Evolutionary conservation across 108 stramenopile genomes (phyloP), one percentile per base, ranked within the genome.

Genomic region (Hondaea fermentalgiana): DNA sequence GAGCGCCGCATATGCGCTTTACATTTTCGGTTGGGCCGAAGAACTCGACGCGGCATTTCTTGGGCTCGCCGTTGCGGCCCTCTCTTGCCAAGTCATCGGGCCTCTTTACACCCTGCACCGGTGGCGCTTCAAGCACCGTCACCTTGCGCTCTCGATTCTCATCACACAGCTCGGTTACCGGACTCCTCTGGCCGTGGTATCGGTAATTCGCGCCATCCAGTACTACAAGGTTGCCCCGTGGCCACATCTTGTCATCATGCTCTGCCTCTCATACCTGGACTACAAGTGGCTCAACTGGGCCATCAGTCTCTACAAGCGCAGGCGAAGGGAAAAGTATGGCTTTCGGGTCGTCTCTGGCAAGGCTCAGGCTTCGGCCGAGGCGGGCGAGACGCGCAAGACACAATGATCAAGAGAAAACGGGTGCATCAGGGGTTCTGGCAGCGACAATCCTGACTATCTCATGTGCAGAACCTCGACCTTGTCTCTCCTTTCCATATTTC

Each of bases 131-230:
- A 47, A 53, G 51, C 51, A 53, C 4, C 51, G 23, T 12, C 51
- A 53, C 28, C 51, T 83, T 8, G 49, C 76, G 3, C 51, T 83
- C 25, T 23, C 51, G 43, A 83, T 83, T 23, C 76, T 83, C 51
- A 53, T 47, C n/a, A 28, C 28, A 12, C 76, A 83, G 76, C 45
- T 47, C 28, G 49, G 45, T 6, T 83, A 83, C 76, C 76, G 76
- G n/a, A 25, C 23, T 0, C 76, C 76, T 16, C 51, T 83, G 10
- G 76, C 76, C 76, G 23, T 83, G 10, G 76, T 83, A 0, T 83
- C 76, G n/a, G 25, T 83, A 12, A 83, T 83, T 83, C 76, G 76
- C n/a, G 76, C 76, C n/a, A 53, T 53, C 28, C 76, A 83, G 76
- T 83, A 53, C 28, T 83, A 53, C 76, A 83, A 47, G n/a, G 76